Percentiles rank a stretch among this genome's conserved stretches.
phyloP scores from a whole-genome alignment of 805 yeast genomes.

The Cyberlindnera amylophila region DNA sequence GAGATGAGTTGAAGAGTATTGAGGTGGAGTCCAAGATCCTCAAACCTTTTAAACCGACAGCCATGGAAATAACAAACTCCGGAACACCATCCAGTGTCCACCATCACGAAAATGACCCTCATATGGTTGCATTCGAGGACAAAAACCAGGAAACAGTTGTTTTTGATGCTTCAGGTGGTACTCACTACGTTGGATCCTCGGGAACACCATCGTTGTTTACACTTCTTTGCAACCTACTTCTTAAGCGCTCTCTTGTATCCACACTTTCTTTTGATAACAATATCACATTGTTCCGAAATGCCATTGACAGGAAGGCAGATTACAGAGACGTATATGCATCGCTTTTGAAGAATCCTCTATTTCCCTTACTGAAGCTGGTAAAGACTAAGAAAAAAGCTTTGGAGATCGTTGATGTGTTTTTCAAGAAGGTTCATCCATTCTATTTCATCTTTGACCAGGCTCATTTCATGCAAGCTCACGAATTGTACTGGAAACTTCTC shows the following conservation, averaged over 20 bases:
- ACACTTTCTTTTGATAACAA: slow-evolving; percentile 35
- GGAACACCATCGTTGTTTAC: slow-evolving; percentile 43
- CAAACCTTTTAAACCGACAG: slow-evolving; percentile 21
- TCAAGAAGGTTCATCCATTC: slow-evolving; percentile 41
- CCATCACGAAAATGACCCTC: background rate
- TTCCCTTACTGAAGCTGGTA: slow-evolving; percentile 36
- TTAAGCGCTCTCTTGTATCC: slow-evolving; percentile 31
- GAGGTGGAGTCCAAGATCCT: slow-evolving; percentile 22
- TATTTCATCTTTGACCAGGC: slow-evolving; percentile 37
- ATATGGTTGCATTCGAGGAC: background rate
- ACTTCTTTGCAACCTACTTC: slow-evolving; percentile 40
- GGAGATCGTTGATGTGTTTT: slow-evolving; percentile 35
- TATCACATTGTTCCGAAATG: slow-evolving; percentile 21
- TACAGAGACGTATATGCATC: slow-evolving; percentile 14
- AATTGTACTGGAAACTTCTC: slow-evolving; percentile 34
- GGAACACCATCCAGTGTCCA: too few species aligned
- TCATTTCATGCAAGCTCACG: slow-evolving; percentile 32
- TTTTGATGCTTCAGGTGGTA: slow-evolving; percentile 42
- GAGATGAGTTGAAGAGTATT: slow-evolving; percentile 14
- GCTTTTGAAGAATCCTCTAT: slow-evolving; percentile 23
- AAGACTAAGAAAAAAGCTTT: slow-evolving; percentile 34
- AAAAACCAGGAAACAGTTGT: slow-evolving; percentile 30
- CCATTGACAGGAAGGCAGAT: slow-evolving; percentile 9
- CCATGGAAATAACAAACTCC: slow-evolving; percentile 3
- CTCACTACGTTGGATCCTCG: slow-evolving; percentile 44